Conservation (phyloP, 768 basidiomycete genomes). For the Naganishia randhawae region DNA sequence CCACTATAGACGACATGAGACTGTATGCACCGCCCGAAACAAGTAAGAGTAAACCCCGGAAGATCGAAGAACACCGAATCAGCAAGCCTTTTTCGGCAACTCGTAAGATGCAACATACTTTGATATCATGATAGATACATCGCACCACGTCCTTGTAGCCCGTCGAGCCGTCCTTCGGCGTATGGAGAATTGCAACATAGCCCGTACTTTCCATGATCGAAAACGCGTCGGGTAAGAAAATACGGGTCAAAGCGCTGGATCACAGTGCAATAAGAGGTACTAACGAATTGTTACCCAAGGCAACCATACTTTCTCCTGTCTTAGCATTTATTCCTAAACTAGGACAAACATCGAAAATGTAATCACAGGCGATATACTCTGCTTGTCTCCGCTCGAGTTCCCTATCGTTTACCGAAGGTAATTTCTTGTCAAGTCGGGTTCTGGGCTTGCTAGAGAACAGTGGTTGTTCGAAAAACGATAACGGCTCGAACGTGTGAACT, state of each 20-base stretch:
- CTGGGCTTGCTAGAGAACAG: conserved; percentile 22
- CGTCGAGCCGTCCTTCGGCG: conserved; percentile 28
- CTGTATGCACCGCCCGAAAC: background rate
- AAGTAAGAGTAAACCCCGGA: background rate
- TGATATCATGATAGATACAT: conserved; percentile 39
- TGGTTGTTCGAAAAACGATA: conserved; percentile 12
- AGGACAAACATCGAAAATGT: conserved; percentile 43
- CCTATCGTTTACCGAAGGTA: background rate
- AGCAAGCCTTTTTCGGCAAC: background rate
- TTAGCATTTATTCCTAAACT: conserved; percentile 38
- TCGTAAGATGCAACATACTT: conserved; percentile 10
- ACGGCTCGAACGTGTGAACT: conserved; percentile 37
- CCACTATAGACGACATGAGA: conserved; percentile 45
- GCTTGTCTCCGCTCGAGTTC: conserved; percentile 20
- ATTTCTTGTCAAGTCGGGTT: conserved; percentile 19
- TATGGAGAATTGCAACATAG: conserved; percentile 43
- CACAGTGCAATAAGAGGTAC: conserved; percentile 22
- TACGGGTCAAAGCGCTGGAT: background rate
- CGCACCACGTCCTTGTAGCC: conserved; percentile 48
- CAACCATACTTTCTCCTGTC: conserved; percentile 37
- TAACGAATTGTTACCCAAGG: conserved; percentile 45
- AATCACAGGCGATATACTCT: conserved; percentile 35
- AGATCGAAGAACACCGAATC: background rate
- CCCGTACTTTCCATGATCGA: conserved; percentile 25
- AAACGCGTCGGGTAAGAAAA: background rate